Evolutionary conservation across 805 yeast genomes (phyloP), one percentile per base, ranked within the genome.

Genomic region (Ogataea polymorpha): DNA sequence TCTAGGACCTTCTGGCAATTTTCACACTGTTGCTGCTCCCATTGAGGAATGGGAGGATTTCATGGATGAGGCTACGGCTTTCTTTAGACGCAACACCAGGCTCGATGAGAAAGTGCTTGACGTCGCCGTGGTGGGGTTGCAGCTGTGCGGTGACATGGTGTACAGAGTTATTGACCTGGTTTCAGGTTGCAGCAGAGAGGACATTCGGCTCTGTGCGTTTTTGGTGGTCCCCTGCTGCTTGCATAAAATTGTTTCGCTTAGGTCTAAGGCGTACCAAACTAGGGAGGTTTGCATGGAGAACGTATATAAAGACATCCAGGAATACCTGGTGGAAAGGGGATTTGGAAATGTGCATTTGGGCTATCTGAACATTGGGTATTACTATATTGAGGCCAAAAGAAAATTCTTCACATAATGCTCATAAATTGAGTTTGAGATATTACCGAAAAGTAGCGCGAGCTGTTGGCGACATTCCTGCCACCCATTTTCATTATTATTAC

Each of bases 101-200:
- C 17, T 41, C 8, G 21, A 29, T 3, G 28, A 13, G 12, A 13
- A 12, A 6, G 12, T 16, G 2, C 23, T 36, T 5, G 35, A 41
- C 14, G 25, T 46, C 4, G 36, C 32, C 16, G 32, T 58, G 5
- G 37, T 44, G 6, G 63, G 58, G 2, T 34, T 54, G 16, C 53
- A 55, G 16, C 24, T 55, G 13, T 60, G 65, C 32, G 63, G 63
- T 1, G 61, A 59, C 24, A 41, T 59, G 31, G 25, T 49, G 16
- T 55, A 52, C 28, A 17, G 44, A 2, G 9, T 54, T 2, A 31
- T 56, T 2, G 53, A 49, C 27, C 40, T 50, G 30, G 41, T 42
- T 10, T 13, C 39, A 7, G 33, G 16, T 23, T 32, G 33, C 35
- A 26, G 14, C 11, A 21, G 13, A 33, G 36, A 10, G 23, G 15